Conservation (phyloP, 2,329 filamentous ascomycete species). For the Corynespora cassiicola region DNA sequence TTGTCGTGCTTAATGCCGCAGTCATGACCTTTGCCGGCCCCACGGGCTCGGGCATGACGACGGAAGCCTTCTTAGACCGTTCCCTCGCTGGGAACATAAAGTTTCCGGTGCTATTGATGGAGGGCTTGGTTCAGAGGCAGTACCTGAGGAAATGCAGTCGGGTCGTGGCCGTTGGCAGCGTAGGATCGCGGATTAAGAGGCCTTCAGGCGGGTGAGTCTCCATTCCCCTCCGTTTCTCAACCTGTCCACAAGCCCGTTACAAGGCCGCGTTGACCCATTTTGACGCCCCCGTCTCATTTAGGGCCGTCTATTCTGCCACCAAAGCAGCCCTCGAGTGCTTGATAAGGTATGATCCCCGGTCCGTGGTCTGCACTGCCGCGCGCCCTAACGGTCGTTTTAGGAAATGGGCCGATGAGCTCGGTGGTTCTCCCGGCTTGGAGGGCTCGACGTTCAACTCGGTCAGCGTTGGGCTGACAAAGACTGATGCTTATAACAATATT, state of each 20-base stretch:
- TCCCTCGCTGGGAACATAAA: slow-evolving; percentile 19
- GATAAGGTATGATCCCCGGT: slow-evolving; percentile 16
- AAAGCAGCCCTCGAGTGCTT: slow-evolving; percentile 25
- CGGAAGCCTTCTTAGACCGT: slow-evolving; percentile 12
- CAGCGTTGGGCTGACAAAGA: slow-evolving; percentile 30
- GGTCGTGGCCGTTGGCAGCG: slow-evolving; percentile 23
- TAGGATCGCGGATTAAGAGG: slow-evolving; percentile 18
- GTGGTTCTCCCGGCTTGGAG: slow-evolving; percentile 21
- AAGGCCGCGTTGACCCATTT: too few relatives aligned
- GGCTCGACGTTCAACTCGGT: slow-evolving; percentile 34
- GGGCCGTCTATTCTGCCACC: slow-evolving; percentile 21
- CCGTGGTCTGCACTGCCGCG: not conserved
- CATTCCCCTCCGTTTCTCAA: too few relatives aligned
- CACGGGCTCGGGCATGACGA: slow-evolving; percentile 19
- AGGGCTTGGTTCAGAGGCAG: slow-evolving; percentile 10
- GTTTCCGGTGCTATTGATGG: slow-evolving; percentile 21
- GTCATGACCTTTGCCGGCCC: slow-evolving; percentile 23
- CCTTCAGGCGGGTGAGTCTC: slow-evolving; percentile 22
- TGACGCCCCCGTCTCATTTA: slow-evolving; percentile 2
- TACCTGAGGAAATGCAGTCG: slow-evolving; percentile 12
- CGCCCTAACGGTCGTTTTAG: slow-evolving; percentile 9
- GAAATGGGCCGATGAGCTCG: slow-evolving; percentile 24
- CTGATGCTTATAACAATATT: slow-evolving; percentile 20
- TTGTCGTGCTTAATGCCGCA: slow-evolving; percentile 23
- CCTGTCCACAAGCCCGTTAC: not conserved